Evolutionary conservation across 1,284 basidiomycete species (phyloP), one percentile per base, ranked within the genome.

Genomic region (Boletus sp.): DNA sequence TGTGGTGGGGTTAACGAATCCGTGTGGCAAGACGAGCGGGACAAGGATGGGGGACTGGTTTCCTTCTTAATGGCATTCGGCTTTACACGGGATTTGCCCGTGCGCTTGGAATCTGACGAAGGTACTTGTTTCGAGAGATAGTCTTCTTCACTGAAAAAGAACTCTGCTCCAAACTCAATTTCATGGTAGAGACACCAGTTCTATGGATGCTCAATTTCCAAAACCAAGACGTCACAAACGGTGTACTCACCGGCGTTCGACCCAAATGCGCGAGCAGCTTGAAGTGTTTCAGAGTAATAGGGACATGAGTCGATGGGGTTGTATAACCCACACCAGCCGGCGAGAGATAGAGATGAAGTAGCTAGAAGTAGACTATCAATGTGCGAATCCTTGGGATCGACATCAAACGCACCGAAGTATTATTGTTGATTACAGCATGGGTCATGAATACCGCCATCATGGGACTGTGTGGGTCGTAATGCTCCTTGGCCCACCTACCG

Each of bases 241-340:
- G 8, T 10, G 22, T 30, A 68, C 82, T 56, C 56, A 87, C 84
- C 13, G 80, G 77, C 43, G 71, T 65, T 54, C 72, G 72, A 26
- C 80, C 83, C 22, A 86, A 66, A 37, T 73, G 75, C 2, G 84
- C 84, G n/a, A 88, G 71, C 17, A 84, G 60, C 61, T 81, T 76
- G 67, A 88, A 88, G 57, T 86, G 84, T 57, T 83, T 81, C 41
- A 88, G 65, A 7, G 85, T 88, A 26, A 86, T 61, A n/a, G 85
- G 85, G 22, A 87, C 80, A 48, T 72, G 76, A 8, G 54, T 54
- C 38, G 57, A 56, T 17, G 54, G 34, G 14, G 59, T 41, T 44
- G 54, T 43, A 33, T 57, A 62, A 30, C 52, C 59, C 32, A 53
- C 57, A 41, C 67, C 68, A 12, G 65, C 53, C 8, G 57, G 58